Conservation (phyloP, 352 stramenopile species). For the Globisporangium barbulae region DNA sequence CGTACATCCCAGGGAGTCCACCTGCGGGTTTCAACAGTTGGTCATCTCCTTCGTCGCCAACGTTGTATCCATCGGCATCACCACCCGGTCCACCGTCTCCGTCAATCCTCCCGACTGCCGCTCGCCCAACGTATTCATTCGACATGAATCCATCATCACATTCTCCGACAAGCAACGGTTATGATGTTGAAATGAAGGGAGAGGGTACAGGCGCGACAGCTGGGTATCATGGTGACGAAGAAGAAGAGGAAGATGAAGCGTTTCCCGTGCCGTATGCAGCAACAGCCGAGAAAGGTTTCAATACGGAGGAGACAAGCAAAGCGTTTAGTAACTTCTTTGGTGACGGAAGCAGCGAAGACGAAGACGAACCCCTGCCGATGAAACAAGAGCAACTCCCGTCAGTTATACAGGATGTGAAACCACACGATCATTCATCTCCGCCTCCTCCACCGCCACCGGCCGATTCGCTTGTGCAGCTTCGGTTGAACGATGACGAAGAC, state of each 20-base stretch:
- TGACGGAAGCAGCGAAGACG: constrained; percentile 49
- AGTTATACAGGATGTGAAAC: neutral
- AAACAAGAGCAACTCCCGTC: constrained; percentile 13
- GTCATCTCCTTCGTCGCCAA: constrained; percentile 31
- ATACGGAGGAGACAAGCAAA: constrained; percentile 56
- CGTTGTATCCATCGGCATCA: constrained; percentile 24
- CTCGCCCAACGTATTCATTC: neutral
- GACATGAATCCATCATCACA: neutral
- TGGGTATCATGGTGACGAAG: constrained; percentile 12
- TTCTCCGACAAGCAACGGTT: constrained; percentile 3
- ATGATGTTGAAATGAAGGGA: constrained; percentile 15
- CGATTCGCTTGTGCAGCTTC: constrained; percentile 10
- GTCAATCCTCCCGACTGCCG: constrained; percentile 9
- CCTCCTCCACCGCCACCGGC: neutral
- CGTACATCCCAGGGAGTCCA: constrained; percentile 9
- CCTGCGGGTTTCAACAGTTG: constrained; percentile 3
- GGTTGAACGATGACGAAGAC: constrained; percentile 29
- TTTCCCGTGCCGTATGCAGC: constrained; percentile 53
- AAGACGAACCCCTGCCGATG: constrained; percentile 59
- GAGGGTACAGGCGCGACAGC: constrained; percentile 2
- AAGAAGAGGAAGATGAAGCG: constrained; percentile 68
- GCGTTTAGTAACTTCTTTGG: constrained; percentile 76
- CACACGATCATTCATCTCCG: neutral
- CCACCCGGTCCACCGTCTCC: constrained; percentile 24
- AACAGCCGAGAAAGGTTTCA: constrained; percentile 33